Evolutionary conservation across 2,329 filamentous ascomycete genomes (phyloP).

Genomic region (Huntiella decipiens): DNA sequence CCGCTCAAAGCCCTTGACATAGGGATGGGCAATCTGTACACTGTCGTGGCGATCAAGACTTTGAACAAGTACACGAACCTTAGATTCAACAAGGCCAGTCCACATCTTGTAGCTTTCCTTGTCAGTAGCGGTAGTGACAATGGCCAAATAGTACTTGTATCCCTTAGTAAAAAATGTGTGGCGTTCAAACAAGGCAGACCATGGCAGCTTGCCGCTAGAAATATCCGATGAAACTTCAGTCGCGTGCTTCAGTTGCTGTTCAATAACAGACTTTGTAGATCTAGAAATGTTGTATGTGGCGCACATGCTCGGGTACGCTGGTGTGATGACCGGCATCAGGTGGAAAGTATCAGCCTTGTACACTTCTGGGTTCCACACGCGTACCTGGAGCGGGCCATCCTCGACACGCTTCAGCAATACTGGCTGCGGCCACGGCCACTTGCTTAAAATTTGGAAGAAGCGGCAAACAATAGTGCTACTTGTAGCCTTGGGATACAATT

Average conservation of each 20-base stretch:
- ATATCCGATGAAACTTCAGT: constrained; percentile 64
- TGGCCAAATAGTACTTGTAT: constrained; percentile 89
- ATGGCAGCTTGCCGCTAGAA: constrained; percentile 53
- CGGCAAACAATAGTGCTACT: constrained; percentile 77
- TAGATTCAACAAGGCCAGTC: constrained; percentile 87
- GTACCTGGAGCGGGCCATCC: constrained; percentile 58
- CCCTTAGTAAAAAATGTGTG: constrained; percentile 85
- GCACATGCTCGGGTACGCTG: constrained; percentile 94
- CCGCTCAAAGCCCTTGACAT: constrained; percentile 81
- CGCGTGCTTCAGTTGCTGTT: constrained; percentile 62
- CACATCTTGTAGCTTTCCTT: constrained; percentile 74
- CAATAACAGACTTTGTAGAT: constrained; percentile 71
- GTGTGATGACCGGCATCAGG: constrained; percentile 95
- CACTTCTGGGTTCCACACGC: constrained; percentile 88
- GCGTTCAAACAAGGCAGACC: constrained; percentile 76
- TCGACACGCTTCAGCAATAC: constrained; percentile 79
- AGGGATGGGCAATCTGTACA: constrained; percentile 72
- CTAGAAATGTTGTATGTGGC: constrained; percentile 83
- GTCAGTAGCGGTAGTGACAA: constrained; percentile 63
- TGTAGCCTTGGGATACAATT: constrained; percentile 84
- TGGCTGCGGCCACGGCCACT: constrained; percentile 91
- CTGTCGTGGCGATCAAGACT: constrained; percentile 63
- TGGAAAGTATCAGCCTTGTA: constrained; percentile 70
- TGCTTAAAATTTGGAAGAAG: constrained; percentile 81
- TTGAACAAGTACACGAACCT: constrained; percentile 67